Evolutionary conservation across 441 rosid genomes (phyloP), one percentile per base, ranked within the genome.

Genomic region (Gossypium gossypioides): DNA sequence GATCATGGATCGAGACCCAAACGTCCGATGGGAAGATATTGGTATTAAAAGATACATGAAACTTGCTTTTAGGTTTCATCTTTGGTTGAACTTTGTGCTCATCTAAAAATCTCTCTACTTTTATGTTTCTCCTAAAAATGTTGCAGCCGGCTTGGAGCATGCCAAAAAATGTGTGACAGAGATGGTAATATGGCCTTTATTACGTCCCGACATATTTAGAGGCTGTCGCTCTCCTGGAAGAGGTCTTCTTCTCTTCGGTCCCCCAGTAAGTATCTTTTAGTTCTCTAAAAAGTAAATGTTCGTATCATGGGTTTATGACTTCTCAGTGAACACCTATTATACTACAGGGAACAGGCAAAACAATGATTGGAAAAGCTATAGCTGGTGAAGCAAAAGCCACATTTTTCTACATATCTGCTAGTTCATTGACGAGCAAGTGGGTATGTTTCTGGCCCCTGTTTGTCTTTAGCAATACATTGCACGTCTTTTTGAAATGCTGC

Each of bases 371-470:
- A 71, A 92, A 95, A 86, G 99, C 99, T 79, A 91, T 95, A 72
- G 99, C 97, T 73, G 97, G 97, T 77, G 97, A 95, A 85, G 97
- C 97, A 54, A 89, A 91, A 79, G 97, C 99, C 75, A 95, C 99
- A 4, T 95, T 92, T 82, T 95, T 95, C 82, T 90, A 89, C 84
- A 91, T 95, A 76, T 92, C 97, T 75, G 97, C 99, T 24, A 92
- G 97, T 82, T 95, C 99, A 63, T 85, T 95, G 83, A 95, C 99
- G 75, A 92, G 97, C 91, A 95, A 92, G 55, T 95, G 97, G 99
- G 99, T 89, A 80, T 75, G 87, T 81, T 32, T 74, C 12, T 69
- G 48, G 13, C 16, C 54, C 21, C 71, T 72, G 22, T 73, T 65
- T 72, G 60, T 58, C 44, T 64, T 52, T 19, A 57, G 50, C 54